Percentiles rank a stretch among this genome's conserved stretches.
phyloP scores from a whole-genome alignment of 2,329 filamentous ascomycete species.

The Stachybotrys chartarum region DNA sequence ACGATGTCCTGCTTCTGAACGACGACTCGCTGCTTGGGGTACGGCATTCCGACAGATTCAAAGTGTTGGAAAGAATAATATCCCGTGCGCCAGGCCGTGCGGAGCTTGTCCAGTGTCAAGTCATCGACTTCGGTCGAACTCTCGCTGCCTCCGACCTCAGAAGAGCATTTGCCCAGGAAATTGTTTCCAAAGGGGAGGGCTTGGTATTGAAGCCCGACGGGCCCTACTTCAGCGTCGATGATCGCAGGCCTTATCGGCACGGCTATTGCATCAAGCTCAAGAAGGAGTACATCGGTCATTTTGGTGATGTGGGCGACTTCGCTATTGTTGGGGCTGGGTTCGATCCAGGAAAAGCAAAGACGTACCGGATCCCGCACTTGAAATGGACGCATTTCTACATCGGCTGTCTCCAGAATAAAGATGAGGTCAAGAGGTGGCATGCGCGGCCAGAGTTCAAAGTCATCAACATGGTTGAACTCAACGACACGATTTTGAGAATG shows the following conservation, averaged over 20 bases:
- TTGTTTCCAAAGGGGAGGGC: slow-evolving; percentile 65
- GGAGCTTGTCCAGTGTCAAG: slow-evolving; percentile 57
- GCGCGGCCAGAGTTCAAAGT: slow-evolving; percentile 56
- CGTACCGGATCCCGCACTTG: slow-evolving; percentile 44
- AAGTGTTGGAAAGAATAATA: slow-evolving; percentile 49
- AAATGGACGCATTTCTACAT: slow-evolving; percentile 78
- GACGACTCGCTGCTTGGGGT: slow-evolving; percentile 41
- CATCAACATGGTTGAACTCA: slow-evolving; percentile 56
- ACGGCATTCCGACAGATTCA: slow-evolving; percentile 52
- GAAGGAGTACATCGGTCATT: slow-evolving; percentile 70
- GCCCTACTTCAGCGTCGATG: slow-evolving; percentile 61
- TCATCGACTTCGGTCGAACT: slow-evolving; percentile 56
- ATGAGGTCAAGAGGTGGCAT: slow-evolving; percentile 43
- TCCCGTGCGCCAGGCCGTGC: slow-evolving; percentile 51
- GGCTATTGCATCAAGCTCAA: slow-evolving; percentile 74
- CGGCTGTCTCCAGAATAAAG: slow-evolving; percentile 66
- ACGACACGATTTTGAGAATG: slow-evolving; percentile 39
- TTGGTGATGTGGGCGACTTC: slow-evolving; percentile 81
- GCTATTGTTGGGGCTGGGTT: slow-evolving; percentile 70
- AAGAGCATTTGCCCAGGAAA: slow-evolving; percentile 59
- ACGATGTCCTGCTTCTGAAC: slow-evolving; percentile 49
- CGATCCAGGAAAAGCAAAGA: slow-evolving; percentile 53
- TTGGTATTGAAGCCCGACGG: slow-evolving; percentile 74
- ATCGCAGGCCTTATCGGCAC: slow-evolving; percentile 25
- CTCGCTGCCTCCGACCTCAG: slow-evolving; percentile 49